phyloP scores from a whole-genome alignment of 768 basidiomycete genomes.

The Dioszegia aurantiaca region DNA sequence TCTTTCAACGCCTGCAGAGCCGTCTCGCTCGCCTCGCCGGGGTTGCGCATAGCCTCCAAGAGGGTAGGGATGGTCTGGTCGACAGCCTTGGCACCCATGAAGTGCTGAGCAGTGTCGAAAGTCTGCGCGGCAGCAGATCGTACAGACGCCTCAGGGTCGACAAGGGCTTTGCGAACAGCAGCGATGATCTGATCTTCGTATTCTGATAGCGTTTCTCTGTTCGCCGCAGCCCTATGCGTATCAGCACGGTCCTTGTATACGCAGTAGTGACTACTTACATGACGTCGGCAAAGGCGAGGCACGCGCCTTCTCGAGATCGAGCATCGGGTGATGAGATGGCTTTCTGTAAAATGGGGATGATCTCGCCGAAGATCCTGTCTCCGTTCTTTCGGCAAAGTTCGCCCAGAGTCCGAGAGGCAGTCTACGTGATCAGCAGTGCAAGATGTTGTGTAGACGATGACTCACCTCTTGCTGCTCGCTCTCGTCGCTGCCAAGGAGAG shows the following conservation, averaged over 20 bases:
- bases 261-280: slow-evolving; percentile 59
- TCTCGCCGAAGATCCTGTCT: slow-evolving; percentile 79
- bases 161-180: slow-evolving; percentile 76
- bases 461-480: slow-evolving; percentile 84
- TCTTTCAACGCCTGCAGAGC: slow-evolving; percentile 88
- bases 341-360: slow-evolving; percentile 70
- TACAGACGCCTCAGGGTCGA: slow-evolving; percentile 82
- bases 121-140: slow-evolving; percentile 82
- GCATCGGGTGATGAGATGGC: slow-evolving; percentile 59
- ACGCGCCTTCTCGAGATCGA: slow-evolving; percentile 73
- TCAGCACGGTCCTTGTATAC: slow-evolving; percentile 2
- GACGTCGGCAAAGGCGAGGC: slow-evolving; percentile 79
- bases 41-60: slow-evolving; percentile 85
- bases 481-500: slow-evolving; percentile 71
- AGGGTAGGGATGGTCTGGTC: slow-evolving; percentile 95
- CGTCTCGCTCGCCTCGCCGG: slow-evolving; percentile 90
- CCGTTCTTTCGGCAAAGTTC: slow-evolving; percentile 95
- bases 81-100: slow-evolving; percentile 83
- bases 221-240: slow-evolving; percentile 69
- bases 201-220: slow-evolving; percentile 76
- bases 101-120: slow-evolving; percentile 88
- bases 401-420: slow-evolving; percentile 77
- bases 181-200: slow-evolving; percentile 84
- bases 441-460: background rate
- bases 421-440: slow-evolving; percentile 58